Evolutionary conservation across 495 filamentous ascomycete genomes (phyloP), one percentile per base, ranked within the genome.

Genomic region (Entonaema liquescens): DNA sequence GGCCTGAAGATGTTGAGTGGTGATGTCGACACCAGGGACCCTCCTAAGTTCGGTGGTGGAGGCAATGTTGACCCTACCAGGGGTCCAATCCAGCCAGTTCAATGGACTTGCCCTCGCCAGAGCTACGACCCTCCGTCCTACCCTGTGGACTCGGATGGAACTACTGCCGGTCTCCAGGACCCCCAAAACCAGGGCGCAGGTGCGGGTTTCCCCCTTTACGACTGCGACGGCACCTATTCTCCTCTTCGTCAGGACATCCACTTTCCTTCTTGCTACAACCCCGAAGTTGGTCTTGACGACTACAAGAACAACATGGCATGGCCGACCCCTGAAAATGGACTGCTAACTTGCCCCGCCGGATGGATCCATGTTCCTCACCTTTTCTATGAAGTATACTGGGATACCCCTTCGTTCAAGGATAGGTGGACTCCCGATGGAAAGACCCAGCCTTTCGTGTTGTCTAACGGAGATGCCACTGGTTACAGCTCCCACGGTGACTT

Each of bases 1-100:
- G 89, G 88, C 52, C 83, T 94, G 69, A 89, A 90, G 74, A 93
- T 95, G 84, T 53, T 94, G 29, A 87, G 87, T 62, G 92, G 92
- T 59, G 80, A 91, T 72, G 78, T 90, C 1, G 77, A 70, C 69
- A 77, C 84, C 42, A 83, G 89, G 55, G 64, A 73, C 3, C 68
- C 76, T 11, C 82, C 82, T 2, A 40, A 56, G 11, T 77, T 65
- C 7, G 75, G 74, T 6, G 78, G 78, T 65, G 72, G 55, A 56
- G 44, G 54, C 63, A 80, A 79, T 73, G 75, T 77, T 60, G 80
- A 81, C 73, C 82, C 77, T 25, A 81, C 68, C 75, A 77, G 74
- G 56, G 82, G 81, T 0, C 74, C 77, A 8, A 72, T 84, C 60
- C 75, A 82, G 68, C 74, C 80, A 13, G 84, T 85, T 29, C 67